Base-by-base conservation (phyloP, 148 eudicot genomes). In the Spergularia marina region DNA sequence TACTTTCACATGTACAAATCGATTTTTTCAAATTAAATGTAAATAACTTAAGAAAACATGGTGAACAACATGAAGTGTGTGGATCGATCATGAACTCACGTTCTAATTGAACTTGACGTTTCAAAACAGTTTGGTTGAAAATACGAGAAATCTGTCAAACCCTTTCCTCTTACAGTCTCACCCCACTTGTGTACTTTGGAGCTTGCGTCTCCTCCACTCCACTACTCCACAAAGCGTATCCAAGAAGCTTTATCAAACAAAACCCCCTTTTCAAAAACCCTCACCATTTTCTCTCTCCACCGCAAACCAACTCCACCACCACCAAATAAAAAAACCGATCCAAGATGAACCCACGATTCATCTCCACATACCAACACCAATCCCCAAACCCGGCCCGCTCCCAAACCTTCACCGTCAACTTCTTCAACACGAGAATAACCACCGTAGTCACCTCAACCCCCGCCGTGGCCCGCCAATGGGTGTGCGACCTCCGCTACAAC, bases 371-470 rank as follows among this genome's bases (percentile, higher is more conserved):
- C 23, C 52, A 12, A 14, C 61, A 77, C 51, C 34, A 2, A 0
- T 51, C 20, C 68, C 68, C 15, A 6, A 65, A 75, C 71, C 71
- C 71, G 21, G 6, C 18, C 68, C 68, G 70, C 3, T 52, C 51
- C 2, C 70, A 44, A 12, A 74, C 53, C 13, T 74, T 63, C 71
- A 75, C 77, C 18, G 34, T 39, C 53, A 49, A 30, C 67, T 77
- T 77, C 74, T 77, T 69, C 69, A 1, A 30, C 61, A 30, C 39
- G 14, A 14, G 2, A 12, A 77, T 60, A 14, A 15, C 41, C 53
- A 59, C 68, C 69, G 66, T 61, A 6, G 79, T 77, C 10, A 77
- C 79, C 57, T 51, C 79, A 18, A 77, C 74, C 53, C 61, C 79
- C 12, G 62, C 74, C 61, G 67, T 70, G 7, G 74, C 79, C 17